Percentiles rank a stretch among this genome's conserved stretches.
Conservation (phyloP, 768 basidiomycete genomes). For the Pholiota molesta region DNA sequence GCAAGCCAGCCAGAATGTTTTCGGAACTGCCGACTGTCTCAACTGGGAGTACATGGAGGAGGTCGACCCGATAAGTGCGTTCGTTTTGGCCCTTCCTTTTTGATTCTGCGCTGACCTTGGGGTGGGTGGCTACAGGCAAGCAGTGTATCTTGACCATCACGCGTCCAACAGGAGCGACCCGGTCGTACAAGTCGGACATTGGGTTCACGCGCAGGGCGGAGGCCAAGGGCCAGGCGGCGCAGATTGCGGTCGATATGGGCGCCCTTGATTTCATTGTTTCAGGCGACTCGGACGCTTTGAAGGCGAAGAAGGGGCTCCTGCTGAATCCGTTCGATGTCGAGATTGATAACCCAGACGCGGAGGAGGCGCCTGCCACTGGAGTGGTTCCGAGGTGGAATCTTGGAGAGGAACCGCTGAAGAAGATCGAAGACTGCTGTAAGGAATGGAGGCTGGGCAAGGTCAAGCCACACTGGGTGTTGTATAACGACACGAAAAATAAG, state of each 20-base stretch:
- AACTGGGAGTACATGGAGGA: constrained; percentile 54
- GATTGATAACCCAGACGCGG: constrained; percentile 20
- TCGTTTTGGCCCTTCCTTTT: neutral
- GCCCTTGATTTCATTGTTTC: constrained; percentile 59
- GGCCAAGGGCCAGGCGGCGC: constrained; percentile 56
- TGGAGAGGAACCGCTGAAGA: constrained; percentile 29
- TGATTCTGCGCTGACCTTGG: neutral
- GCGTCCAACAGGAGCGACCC: constrained; percentile 50
- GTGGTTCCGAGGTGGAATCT: constrained; percentile 19
- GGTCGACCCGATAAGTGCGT: constrained; percentile 35
- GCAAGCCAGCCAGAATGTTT: constrained; percentile 42
- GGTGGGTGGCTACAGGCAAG: constrained; percentile 42
- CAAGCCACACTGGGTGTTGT: constrained; percentile 54
- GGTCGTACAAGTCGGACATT: constrained; percentile 57
- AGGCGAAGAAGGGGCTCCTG: constrained; percentile 36
- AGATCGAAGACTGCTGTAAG: constrained; percentile 57
- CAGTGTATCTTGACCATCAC: constrained; percentile 66
- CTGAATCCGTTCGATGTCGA: constrained; percentile 34
- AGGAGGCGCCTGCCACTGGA: constrained; percentile 11
- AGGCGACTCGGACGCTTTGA: constrained; percentile 41
- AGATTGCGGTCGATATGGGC: constrained; percentile 59
- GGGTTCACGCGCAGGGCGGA: constrained; percentile 49
- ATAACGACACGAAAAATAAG: constrained; percentile 46
- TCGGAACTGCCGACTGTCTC: constrained; percentile 43
- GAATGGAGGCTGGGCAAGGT: constrained; percentile 58